These are phyloP conservation scores for Kwoniella bestiolae DNA, from an alignment of 768 basidiomycete genomes.

Conservation along the genomic window DNA sequence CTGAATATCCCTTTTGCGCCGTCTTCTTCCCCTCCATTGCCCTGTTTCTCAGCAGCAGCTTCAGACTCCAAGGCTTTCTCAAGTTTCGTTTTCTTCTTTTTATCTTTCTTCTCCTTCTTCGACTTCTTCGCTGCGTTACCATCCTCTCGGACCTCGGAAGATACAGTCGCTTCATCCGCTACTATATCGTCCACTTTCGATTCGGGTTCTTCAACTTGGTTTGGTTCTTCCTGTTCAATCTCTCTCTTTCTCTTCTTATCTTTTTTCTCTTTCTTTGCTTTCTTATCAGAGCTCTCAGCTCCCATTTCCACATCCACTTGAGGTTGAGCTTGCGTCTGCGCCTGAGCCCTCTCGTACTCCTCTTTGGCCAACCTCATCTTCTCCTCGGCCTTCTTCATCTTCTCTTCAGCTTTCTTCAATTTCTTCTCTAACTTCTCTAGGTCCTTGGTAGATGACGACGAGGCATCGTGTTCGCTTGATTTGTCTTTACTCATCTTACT, in stretches of 20 bases:
- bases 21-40: neutral
- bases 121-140: neutral
- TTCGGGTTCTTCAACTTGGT: neutral
- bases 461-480: neutral
- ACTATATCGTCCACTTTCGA: neutral
- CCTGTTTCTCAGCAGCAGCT: neutral
- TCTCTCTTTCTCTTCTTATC: constrained; percentile 21
- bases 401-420: constrained; percentile 22
- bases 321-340: neutral
- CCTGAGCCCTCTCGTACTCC: constrained; percentile 3
- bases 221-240: neutral
- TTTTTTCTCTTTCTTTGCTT: constrained; percentile 22
- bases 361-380: constrained; percentile 10
- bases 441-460: neutral
- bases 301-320: neutral
- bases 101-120: constrained; percentile 19
- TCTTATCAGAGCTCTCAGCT: constrained; percentile 9
- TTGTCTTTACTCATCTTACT: too few species aligned
- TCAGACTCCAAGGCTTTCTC: constrained; percentile 9
- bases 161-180: neutral
- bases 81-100: constrained; percentile 21
- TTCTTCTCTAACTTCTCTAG: constrained; percentile 21
- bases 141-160: neutral
- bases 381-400: constrained; percentile 8
- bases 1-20: constrained; percentile 13